phyloP scores from a whole-genome alignment of 768 basidiomycete genomes.

The Podaxis carcinomalis region DNA sequence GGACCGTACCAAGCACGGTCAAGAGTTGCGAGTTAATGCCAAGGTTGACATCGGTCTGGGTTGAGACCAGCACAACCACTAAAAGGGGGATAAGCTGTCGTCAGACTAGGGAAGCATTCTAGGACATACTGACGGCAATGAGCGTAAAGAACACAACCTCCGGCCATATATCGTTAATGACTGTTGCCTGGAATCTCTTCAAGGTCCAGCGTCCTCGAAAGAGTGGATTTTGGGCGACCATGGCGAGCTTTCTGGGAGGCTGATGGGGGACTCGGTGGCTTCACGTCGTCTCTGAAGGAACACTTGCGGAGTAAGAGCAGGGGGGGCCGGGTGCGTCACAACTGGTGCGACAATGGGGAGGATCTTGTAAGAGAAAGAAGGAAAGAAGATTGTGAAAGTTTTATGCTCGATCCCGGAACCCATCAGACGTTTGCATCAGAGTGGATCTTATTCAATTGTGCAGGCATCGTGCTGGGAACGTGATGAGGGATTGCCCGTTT shows the following conservation, averaged over 20 bases:
- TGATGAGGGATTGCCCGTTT: neutral
- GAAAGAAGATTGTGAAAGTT: no score
- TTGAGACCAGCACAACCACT: slow-evolving; percentile 59
- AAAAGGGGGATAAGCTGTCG: slow-evolving; percentile 9
- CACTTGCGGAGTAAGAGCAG: neutral
- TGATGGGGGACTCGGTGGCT: neutral
- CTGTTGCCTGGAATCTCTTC: slow-evolving; percentile 53
- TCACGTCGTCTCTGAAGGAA: neutral
- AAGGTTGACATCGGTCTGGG: slow-evolving; percentile 44
- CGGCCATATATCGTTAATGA: slow-evolving; percentile 65
- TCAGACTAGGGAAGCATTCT: neutral
- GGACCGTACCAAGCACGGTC: slow-evolving; percentile 70
- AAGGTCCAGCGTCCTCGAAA: slow-evolving; percentile 43
- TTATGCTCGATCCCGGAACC: neutral
- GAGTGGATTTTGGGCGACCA: slow-evolving; percentile 43
- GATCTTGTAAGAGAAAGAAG: neutral
- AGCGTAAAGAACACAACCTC: slow-evolving; percentile 58
- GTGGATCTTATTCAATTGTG: neutral
- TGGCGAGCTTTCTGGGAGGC: slow-evolving; percentile 13
- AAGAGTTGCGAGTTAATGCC: slow-evolving; percentile 39
- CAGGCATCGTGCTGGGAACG: slow-evolving; percentile 7
- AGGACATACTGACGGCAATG: slow-evolving; percentile 45
- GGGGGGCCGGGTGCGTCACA: neutral
- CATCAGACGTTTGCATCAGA: neutral
- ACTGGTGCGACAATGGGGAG: neutral